phyloP scores from a whole-genome alignment of 2,329 filamentous ascomycete species.

The Thelonectria olida region DNA sequence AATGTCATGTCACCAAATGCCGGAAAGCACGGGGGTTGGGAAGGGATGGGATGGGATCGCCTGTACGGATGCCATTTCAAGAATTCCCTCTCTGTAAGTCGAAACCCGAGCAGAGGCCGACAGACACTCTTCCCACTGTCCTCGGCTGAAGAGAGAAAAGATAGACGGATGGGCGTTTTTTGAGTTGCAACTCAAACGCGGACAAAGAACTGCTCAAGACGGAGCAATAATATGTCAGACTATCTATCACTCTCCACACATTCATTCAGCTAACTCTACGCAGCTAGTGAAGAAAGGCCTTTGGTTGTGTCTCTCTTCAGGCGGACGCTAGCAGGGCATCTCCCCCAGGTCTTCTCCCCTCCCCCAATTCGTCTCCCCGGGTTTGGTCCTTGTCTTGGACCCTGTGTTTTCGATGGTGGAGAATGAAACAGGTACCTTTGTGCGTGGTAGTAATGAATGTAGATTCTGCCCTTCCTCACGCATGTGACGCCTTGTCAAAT shows the following conservation, averaged over 20 bases:
- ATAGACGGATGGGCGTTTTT: constrained; percentile 6
- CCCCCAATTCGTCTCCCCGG: background rate
- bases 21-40: background rate
- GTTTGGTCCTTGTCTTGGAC: background rate
- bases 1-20: constrained; percentile 7
- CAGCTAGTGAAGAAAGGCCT: too few relatives aligned
- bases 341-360: background rate
- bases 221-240: too few relatives aligned
- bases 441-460: background rate
- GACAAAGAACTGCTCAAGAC: background rate
- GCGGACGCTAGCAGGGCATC: background rate
- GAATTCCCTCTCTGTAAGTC: background rate
- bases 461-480: background rate
- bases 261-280: too few relatives aligned
- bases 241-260: too few relatives aligned
- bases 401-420: background rate
- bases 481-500: too few relatives aligned
- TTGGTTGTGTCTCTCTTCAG: background rate
- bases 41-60: background rate
- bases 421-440: too few relatives aligned
- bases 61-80: background rate
- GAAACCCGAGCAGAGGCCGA: too few relatives aligned
- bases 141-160: too few relatives aligned
- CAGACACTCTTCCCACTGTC: too few relatives aligned
- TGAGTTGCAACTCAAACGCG: constrained; percentile 7